Evolutionary conservation across 768 basidiomycete species (phyloP).

Genomic region (Lactifluus echinatus): DNA sequence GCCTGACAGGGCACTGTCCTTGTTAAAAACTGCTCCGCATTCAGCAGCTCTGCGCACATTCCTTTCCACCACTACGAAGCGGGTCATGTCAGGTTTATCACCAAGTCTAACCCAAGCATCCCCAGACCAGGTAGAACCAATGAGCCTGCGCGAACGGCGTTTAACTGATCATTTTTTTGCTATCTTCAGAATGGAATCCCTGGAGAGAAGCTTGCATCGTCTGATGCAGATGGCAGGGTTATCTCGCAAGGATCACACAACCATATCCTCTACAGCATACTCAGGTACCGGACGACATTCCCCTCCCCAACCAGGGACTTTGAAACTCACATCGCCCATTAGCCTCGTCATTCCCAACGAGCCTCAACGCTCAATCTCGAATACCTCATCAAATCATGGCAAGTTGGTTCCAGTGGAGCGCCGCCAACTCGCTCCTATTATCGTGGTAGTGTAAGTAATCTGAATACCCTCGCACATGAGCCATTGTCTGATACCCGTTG

Average conservation of each 20-base stretch:
- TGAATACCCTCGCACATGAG: background rate
- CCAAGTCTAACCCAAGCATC: background rate
- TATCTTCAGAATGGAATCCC: background rate
- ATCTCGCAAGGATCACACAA: background rate
- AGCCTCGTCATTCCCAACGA: background rate
- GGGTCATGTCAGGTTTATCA: background rate
- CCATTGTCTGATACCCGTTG: background rate
- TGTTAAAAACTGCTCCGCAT: background rate
- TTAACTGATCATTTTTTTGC: background rate
- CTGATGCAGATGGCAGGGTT: background rate
- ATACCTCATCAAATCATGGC: background rate
- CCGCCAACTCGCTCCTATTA: background rate
- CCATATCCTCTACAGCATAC: background rate
- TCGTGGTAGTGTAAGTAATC: constrained; percentile 1
- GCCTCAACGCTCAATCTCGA: background rate
- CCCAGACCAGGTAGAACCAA: background rate
- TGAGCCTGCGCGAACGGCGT: background rate
- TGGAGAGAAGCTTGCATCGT: background rate
- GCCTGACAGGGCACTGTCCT: background rate
- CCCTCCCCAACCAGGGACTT: too few species aligned
- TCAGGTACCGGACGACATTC: background rate
- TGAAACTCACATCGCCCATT: background rate
- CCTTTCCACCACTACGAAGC: background rate
- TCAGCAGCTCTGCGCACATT: background rate
- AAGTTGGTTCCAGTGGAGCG: background rate